These are phyloP conservation scores for Gastrolobium villosum DNA, from an alignment of 306 rosid species.

Conservation along the genomic window DNA sequence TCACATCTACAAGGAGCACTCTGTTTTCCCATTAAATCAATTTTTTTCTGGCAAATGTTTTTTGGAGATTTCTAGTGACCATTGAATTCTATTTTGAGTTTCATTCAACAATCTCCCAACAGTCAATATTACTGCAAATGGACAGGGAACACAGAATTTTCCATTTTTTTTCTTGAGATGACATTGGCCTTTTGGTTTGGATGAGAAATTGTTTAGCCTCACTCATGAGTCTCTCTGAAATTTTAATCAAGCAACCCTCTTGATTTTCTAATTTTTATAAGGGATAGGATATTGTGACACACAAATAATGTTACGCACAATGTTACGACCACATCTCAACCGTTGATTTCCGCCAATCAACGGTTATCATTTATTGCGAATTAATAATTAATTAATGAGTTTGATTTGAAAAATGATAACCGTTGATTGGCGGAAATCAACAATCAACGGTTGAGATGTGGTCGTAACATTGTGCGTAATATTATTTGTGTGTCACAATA, in stretches of 20 bases:
- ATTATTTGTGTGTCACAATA: no score
- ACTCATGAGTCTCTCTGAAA: neutral
- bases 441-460: no score
- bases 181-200: conserved; percentile 25
- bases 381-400: no score
- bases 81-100: conserved; percentile 29
- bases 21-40: conserved; percentile 1
- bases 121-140: conserved; percentile 19
- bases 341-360: no score
- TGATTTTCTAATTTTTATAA: conserved; percentile 14
- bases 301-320: no score
- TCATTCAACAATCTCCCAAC: conserved; percentile 33
- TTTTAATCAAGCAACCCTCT: conserved; percentile 24
- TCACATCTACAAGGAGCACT: conserved; percentile 7
- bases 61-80: conserved; percentile 27
- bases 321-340: no score
- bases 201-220: conserved; percentile 1
- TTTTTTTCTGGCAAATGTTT: conserved; percentile 1
- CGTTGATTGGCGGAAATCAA: no score
- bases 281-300: no score
- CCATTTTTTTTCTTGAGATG: neutral
- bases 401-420: no score
- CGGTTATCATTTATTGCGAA: no score
- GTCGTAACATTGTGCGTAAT: no score
- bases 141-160: conserved; percentile 22